Percentiles rank a stretch among this genome's conserved stretches.
phyloP scores from a whole-genome alignment of 73 alveolate species.

The Tetrahymena malaccensis region DNA sequence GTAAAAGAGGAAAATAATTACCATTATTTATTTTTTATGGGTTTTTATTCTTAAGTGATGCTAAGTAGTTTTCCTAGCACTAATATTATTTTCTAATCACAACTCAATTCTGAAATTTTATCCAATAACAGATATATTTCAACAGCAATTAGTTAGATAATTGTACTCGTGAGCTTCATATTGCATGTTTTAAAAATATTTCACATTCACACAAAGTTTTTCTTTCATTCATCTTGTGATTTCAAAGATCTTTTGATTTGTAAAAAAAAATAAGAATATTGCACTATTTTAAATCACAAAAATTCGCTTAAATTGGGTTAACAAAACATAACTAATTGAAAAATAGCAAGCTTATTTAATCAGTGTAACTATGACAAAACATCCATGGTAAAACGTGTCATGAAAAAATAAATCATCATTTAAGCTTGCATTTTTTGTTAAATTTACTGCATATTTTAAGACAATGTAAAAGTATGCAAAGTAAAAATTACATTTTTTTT shows the following conservation, averaged over 20 bases:
- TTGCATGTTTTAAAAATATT: not conserved
- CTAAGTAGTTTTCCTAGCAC: not conserved
- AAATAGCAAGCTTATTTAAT: not conserved
- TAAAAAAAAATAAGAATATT: not conserved
- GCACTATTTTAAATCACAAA: not conserved
- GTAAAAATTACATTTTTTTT: not conserved
- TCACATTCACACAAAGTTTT: not conserved
- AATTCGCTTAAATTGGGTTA: not conserved
- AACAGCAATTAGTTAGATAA: too few species aligned
- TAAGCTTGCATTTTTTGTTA: not conserved
- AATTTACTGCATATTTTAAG: not conserved
- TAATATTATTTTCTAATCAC: too few species aligned
- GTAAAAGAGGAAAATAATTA: not conserved
- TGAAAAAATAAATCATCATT: not conserved
- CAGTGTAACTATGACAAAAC: not conserved
- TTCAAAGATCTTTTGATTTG: not conserved
- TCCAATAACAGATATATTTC: too few species aligned
- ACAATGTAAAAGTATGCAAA: not conserved
- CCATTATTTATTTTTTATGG: not conserved
- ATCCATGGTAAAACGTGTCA: not conserved
- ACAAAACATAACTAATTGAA: not conserved
- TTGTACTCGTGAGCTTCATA: not conserved
- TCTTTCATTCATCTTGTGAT: not conserved
- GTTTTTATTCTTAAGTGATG: not conserved
- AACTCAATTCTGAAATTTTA: too few species aligned